phyloP scores from a whole-genome alignment of 352 stramenopile species.

The Phytophthora pini region DNA sequence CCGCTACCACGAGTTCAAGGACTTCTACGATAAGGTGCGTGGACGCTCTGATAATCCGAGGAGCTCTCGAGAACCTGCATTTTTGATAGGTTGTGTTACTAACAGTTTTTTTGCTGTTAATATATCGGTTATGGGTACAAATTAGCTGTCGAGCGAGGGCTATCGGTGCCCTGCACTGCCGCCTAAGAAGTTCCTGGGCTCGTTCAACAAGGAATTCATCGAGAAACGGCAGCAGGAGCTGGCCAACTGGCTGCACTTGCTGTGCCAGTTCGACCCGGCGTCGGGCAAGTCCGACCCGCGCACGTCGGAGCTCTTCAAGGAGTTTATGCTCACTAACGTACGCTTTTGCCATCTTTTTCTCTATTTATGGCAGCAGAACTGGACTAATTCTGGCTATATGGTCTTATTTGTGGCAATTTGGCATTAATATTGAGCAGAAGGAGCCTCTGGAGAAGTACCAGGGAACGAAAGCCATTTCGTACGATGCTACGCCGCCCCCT shows the following conservation, averaged over 20 bases:
- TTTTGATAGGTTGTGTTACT: background rate
- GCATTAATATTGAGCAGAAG: slow-evolving; percentile 49
- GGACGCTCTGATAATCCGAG: background rate
- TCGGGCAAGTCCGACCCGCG: slow-evolving; percentile 70
- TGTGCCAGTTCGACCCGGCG: slow-evolving; percentile 76
- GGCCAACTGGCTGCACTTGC: slow-evolving; percentile 85
- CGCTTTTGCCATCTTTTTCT: background rate
- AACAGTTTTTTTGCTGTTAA: background rate
- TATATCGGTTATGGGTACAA: slow-evolving; percentile 12
- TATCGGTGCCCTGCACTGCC: slow-evolving; percentile 82
- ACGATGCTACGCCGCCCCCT: slow-evolving; percentile 46
- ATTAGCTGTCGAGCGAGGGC: slow-evolving; percentile 70
- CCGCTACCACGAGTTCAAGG: slow-evolving; percentile 90
- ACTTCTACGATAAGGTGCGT: slow-evolving; percentile 85
- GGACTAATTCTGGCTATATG: slow-evolving; percentile 7
- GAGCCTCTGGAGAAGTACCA: slow-evolving; percentile 75
- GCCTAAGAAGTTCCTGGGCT: slow-evolving; percentile 90
- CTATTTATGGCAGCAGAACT: slow-evolving; percentile 13
- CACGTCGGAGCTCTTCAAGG: slow-evolving; percentile 74
- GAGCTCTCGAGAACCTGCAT: slow-evolving; percentile 12
- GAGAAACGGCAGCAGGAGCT: slow-evolving; percentile 90
- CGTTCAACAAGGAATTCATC: slow-evolving; percentile 92
- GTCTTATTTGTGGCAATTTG: slow-evolving; percentile 12
- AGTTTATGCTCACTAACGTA: slow-evolving; percentile 86
- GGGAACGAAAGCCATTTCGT: slow-evolving; percentile 36